Percentiles rank a stretch among this genome's conserved stretches.
These are phyloP conservation scores for Nakaseomyces glabratus DNA, from an alignment of 1,139 yeast genomes.

Conservation along the genomic window DNA sequence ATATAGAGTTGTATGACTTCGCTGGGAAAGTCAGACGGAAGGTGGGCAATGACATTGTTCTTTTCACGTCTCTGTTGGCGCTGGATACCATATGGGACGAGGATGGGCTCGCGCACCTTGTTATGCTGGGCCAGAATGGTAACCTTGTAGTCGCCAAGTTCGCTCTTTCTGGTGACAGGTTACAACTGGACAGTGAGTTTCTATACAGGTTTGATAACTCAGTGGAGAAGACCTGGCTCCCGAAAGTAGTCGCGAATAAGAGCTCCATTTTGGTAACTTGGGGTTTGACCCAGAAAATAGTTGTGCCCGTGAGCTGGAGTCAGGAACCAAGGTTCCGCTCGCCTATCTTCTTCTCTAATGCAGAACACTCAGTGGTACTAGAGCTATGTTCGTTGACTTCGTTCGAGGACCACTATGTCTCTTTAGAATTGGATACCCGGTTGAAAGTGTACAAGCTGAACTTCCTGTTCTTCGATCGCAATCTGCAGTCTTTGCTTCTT, in stretches of 20 bases:
- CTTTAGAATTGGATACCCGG: background rate
- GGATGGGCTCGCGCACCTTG: slow-evolving; percentile 33
- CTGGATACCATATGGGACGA: slow-evolving; percentile 32
- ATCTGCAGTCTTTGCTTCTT: slow-evolving; percentile 1
- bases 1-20: slow-evolving; percentile 34
- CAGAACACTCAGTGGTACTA: background rate
- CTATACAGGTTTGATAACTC: slow-evolving; percentile 1
- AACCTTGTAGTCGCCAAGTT: slow-evolving; percentile 47
- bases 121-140: slow-evolving; percentile 80
- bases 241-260: background rate
- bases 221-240: background rate
- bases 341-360: slow-evolving; percentile 1
- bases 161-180: slow-evolving; percentile 63
- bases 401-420: background rate
- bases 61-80: slow-evolving; percentile 53
- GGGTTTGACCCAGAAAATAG: slow-evolving; percentile 3
- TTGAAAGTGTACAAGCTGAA: background rate
- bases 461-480: slow-evolving; percentile 2
- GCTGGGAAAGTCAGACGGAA: slow-evolving; percentile 47
- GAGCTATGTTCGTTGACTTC: background rate
- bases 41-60: slow-evolving; percentile 35
- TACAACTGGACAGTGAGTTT: slow-evolving; percentile 9
- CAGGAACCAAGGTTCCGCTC: background rate
- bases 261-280: background rate
- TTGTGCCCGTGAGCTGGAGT: slow-evolving; percentile 2